These are phyloP conservation scores for Falciphora oryzae DNA, from an alignment of 2,329 filamentous ascomycete genomes.

Conservation along the genomic window DNA sequence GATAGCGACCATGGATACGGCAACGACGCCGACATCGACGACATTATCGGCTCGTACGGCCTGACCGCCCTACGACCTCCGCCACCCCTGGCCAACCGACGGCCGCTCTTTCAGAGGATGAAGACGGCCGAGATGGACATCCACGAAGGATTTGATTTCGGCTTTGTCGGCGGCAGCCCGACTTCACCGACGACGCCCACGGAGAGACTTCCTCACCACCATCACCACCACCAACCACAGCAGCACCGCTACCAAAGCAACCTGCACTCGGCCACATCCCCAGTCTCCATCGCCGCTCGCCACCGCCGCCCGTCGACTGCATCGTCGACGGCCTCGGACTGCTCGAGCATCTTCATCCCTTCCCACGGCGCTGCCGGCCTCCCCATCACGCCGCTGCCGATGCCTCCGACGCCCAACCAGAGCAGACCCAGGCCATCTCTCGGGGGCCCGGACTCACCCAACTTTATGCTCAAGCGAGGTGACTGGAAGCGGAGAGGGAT, in stretches of 20 bases:
- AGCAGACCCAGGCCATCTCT: conserved; percentile 15
- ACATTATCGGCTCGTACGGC: conserved; percentile 7
- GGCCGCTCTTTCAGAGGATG: conserved; percentile 5
- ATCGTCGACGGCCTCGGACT: conserved; percentile 11
- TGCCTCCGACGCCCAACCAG: conserved; percentile 8
- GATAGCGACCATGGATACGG: background rate
- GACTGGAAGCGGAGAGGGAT: conserved; percentile 32
- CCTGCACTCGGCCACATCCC: conserved; percentile 1
- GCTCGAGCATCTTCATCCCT: conserved; percentile 5
- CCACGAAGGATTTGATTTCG: conserved; percentile 29
- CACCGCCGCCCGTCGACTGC: conserved; percentile 12
- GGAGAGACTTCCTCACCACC: background rate
- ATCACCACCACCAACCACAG: conserved; percentile 3
- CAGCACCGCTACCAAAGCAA: background rate
- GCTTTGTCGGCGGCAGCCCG: conserved; percentile 18
- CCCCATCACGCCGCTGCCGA: conserved; percentile 8
- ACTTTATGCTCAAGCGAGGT: conserved; percentile 26
- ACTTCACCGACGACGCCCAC: conserved; percentile 1
- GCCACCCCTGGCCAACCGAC: conserved; percentile 8
- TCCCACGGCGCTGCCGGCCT: conserved; percentile 3
- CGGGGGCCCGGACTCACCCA: conserved; percentile 17
- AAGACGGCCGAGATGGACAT: conserved; percentile 18
- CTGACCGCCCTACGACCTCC: conserved; percentile 12
- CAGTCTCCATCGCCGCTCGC: conserved; percentile 15
- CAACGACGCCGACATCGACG: conserved; percentile 6